These are phyloP conservation scores for Umbilicaria muhlenbergii DNA, from an alignment of 495 filamentous ascomycete species.

Conservation along the genomic window DNA sequence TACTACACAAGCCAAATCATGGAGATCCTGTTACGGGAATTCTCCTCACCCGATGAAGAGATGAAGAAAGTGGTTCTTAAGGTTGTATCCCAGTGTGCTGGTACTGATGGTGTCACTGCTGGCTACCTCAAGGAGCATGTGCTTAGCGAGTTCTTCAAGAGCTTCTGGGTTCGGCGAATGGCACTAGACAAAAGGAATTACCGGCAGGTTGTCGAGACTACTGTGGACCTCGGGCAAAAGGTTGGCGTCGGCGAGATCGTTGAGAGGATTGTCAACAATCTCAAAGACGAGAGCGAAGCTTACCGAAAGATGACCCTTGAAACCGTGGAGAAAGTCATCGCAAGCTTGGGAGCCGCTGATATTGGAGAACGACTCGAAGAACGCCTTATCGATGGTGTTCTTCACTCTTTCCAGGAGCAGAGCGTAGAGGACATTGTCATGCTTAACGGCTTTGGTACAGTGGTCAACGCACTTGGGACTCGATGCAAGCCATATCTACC, in stretches of 20 bases:
- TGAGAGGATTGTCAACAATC: conserved; percentile 79
- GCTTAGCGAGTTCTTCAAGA: conserved; percentile 92
- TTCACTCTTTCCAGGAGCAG: conserved; percentile 96
- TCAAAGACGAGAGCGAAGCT: conserved; percentile 96
- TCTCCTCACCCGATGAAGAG: conserved; percentile 92
- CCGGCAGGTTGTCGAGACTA: conserved; percentile 92
- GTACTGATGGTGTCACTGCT: conserved; percentile 87
- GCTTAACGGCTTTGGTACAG: conserved; percentile 96
- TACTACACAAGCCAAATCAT: conserved; percentile 98
- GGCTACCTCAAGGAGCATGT: conserved; percentile 91
- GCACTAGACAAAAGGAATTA: conserved; percentile 95
- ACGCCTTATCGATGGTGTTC: conserved; percentile 85
- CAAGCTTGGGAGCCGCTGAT: conserved; percentile 82
- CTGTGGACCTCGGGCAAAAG: conserved; percentile 93
- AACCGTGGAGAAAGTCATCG: conserved; percentile 90
- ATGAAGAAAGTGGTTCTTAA: conserved; percentile 99
- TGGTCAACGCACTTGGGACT: conserved; percentile 86
- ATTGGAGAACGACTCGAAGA: conserved; percentile 88
- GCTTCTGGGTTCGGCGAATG: conserved; percentile 96
- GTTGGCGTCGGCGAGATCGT: conserved; percentile 91
- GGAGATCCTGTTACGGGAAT: conserved; percentile 94
- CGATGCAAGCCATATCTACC: conserved; percentile 94
- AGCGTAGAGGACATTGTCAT: conserved; percentile 92
- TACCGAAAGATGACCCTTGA: conserved; percentile 99
- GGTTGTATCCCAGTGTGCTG: conserved; percentile 92